Percentiles rank a stretch among this genome's conserved stretches.
These are phyloP conservation scores for Sutorius australiensis DNA, from an alignment of 768 basidiomycete genomes.

Conservation along the genomic window DNA sequence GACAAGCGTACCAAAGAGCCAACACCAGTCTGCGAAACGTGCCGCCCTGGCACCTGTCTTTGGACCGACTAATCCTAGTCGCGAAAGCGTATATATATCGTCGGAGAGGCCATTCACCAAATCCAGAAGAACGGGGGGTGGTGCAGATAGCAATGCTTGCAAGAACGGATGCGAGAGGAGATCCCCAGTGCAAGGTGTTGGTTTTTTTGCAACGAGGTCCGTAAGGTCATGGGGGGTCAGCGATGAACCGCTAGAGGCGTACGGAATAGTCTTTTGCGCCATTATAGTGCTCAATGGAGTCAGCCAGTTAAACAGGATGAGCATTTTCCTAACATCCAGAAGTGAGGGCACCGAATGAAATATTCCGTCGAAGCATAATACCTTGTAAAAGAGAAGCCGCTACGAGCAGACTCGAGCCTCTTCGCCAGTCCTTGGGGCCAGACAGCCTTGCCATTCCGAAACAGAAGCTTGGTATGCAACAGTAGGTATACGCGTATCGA, in stretches of 20 bases:
- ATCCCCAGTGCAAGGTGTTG: constrained; percentile 10
- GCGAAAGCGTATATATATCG: constrained; percentile 73
- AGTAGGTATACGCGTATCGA: constrained; percentile 70
- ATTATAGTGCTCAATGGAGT: constrained; percentile 67
- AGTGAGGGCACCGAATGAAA: constrained; percentile 1
- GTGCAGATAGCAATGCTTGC: constrained; percentile 71
- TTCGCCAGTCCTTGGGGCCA: constrained; percentile 58
- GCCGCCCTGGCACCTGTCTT: constrained; percentile 65
- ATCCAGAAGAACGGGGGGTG: constrained; percentile 79
- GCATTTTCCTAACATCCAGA: constrained; percentile 54
- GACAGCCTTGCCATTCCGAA: constrained; percentile 39
- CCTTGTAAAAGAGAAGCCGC: constrained; percentile 76
- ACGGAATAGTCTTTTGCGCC: constrained; percentile 66
- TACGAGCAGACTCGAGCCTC: constrained; percentile 50
- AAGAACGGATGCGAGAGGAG: constrained; percentile 57
- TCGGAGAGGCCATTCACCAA: constrained; percentile 71
- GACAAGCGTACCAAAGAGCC: constrained; percentile 76
- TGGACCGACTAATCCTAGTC: constrained; percentile 64
- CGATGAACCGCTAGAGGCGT: constrained; percentile 38
- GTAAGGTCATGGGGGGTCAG: constrained; percentile 19
- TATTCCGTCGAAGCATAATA: constrained; percentile 26
- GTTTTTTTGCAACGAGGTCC: constrained; percentile 8
- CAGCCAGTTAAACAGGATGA: constrained; percentile 84
- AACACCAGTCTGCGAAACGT: constrained; percentile 81
- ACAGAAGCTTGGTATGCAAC: constrained; percentile 56